phyloP scores from a whole-genome alignment of 495 filamentous ascomycete species.

The Pseudevernia furfuracea region DNA sequence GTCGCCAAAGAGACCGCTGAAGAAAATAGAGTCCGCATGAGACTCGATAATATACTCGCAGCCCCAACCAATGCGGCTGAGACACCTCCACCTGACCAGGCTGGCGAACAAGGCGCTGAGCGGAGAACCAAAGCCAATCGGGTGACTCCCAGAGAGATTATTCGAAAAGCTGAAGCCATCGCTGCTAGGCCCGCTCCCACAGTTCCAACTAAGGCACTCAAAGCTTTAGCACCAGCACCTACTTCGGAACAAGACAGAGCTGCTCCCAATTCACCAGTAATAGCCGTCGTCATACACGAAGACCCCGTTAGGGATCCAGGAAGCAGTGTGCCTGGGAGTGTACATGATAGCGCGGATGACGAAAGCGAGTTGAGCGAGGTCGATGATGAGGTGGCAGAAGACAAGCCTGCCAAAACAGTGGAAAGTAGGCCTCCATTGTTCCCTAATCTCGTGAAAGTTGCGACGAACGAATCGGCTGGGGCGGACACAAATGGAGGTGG shows the following conservation, averaged over 20 bases:
- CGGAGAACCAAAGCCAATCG: constrained; percentile 17
- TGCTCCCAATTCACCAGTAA: constrained; percentile 15
- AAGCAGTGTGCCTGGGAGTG: constrained; percentile 47
- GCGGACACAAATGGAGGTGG: constrained; percentile 16
- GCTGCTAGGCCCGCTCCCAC: constrained; percentile 32
- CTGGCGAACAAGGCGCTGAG: constrained; percentile 8
- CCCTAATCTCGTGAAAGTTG: constrained; percentile 28
- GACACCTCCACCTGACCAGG: constrained; percentile 24
- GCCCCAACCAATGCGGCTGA: constrained; percentile 25
- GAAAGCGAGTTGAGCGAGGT: constrained; percentile 75
- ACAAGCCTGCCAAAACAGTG: constrained; percentile 38
- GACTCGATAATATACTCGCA: constrained; percentile 50
- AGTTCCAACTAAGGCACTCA: constrained; percentile 33
- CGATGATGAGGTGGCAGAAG: constrained; percentile 34
- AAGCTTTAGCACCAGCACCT: constrained; percentile 16
- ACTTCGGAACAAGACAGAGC: constrained; percentile 22
- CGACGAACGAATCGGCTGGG: constrained; percentile 1
- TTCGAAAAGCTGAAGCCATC: constrained; percentile 54
- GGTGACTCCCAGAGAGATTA: constrained; percentile 44
- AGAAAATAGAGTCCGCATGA: constrained; percentile 51
- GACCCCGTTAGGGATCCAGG: constrained; percentile 34
- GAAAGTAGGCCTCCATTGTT: constrained; percentile 33
- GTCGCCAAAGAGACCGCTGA: constrained; percentile 41
- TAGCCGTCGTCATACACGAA: constrained; percentile 34
- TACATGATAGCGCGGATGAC: constrained; percentile 71